Evolutionary conservation across 2,329 filamentous ascomycete genomes (phyloP), one percentile per base, ranked within the genome.

Genomic region (Fusarium sp.): DNA sequence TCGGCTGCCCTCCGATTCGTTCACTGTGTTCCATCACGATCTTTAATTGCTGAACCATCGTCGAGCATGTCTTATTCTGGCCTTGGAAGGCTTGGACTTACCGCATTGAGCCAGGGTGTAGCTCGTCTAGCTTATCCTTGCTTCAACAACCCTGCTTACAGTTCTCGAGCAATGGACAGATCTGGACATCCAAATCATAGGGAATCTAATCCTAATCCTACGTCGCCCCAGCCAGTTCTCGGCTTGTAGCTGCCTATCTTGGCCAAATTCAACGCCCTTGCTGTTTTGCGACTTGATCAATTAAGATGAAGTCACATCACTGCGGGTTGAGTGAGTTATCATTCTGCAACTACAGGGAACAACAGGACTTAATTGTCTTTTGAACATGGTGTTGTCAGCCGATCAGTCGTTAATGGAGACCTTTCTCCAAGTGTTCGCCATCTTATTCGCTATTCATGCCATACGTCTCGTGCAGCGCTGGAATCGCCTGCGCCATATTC

Each of bases 401-500:
- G 54, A 34, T 1, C 42, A 68, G 15, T 47, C 63, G 1, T 40
- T 46, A 15, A 24, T 25, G 9, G 55, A n/a, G n/a, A 40, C 66
- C 27, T 49, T 49, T 25, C 25, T 64, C 6, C 49, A 43, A n/a
- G 44, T 24, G 5, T 32, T 56, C n/a, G 8, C 47, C 6, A 29
- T 51, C 3, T 38, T 73, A 1, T 8, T 60, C 6, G 11, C 50
- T 18, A 9, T 27, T 18, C 40, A 62, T 16, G 1, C 46, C 6
- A 16, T 45, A 8, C 44, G 49, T 5, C 59, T 59, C 16, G 18
- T 76, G 25, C 76, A 59, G 25, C 59, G 56, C n/a, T 77, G 77
- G 77, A 60, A 73, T 43, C 73, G 75, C 6, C 56, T 78, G 38
- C 71, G 76, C 16, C 74, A 78, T 54, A 72, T 78, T 51, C 77